phyloP scores from a whole-genome alignment of 177 flowering plant species.

The Tripterygium wilfordii region DNA sequence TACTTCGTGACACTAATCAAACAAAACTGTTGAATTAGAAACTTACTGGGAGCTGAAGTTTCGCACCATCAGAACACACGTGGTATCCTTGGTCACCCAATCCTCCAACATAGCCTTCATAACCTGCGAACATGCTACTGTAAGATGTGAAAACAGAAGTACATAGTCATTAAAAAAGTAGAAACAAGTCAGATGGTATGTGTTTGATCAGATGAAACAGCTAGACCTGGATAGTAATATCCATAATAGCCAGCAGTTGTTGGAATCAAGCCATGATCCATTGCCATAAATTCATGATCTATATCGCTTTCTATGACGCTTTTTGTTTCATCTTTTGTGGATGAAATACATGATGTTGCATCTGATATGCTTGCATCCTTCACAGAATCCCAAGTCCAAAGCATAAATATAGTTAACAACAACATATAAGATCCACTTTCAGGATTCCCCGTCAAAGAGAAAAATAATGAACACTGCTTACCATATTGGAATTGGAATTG shows the following conservation, averaged over 20 bases:
- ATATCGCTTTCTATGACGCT: constrained; percentile 29
- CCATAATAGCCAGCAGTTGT: constrained; percentile 30
- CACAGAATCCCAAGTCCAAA: too few relatives aligned
- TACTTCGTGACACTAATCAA: not conserved
- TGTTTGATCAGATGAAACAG: not conserved
- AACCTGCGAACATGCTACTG: constrained; percentile 25
- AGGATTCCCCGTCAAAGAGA: not conserved
- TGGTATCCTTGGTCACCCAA: constrained; percentile 37
- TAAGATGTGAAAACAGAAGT: constrained; percentile 9
- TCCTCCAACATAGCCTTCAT: constrained; percentile 29
- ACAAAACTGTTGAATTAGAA: not conserved
- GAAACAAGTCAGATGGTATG: not conserved
- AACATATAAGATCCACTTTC: not conserved
- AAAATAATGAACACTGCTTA: not conserved
- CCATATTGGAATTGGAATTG: not conserved
- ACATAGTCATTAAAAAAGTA: not conserved
- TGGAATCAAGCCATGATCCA: constrained; percentile 26
- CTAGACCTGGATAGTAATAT: constrained; percentile 53
- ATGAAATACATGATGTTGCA: constrained; percentile 37
- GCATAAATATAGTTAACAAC: not conserved
- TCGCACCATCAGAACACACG: constrained; percentile 29
- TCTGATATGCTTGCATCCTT: constrained; percentile 33
- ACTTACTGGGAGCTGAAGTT: constrained; percentile 48
- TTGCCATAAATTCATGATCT: constrained; percentile 26
- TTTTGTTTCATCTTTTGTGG: constrained; percentile 28